A percentile compares a stretch with the other conserved stretches of the same genome.
Conservation (phyloP, 2,329 filamentous ascomycete genomes). For the Furcasterigmium furcatum region DNA sequence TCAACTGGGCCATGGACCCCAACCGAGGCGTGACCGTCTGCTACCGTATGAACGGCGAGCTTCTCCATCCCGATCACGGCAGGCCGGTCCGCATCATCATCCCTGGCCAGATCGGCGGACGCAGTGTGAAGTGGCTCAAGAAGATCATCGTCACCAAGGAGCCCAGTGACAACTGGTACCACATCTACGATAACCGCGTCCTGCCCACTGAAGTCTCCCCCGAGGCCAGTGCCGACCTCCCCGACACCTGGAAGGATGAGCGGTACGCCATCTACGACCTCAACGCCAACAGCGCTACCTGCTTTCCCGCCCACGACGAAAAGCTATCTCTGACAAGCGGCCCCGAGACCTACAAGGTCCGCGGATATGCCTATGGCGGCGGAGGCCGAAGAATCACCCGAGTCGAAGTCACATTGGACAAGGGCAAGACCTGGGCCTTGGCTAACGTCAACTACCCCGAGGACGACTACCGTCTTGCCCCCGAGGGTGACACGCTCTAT, state of each 20-base stretch:
- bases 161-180: slow-evolving; percentile 92
- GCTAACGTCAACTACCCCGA: slow-evolving; percentile 80
- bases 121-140: slow-evolving; percentile 92
- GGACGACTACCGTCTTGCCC: slow-evolving; percentile 69
- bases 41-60: slow-evolving; percentile 86
- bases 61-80: slow-evolving; percentile 78
- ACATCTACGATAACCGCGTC: slow-evolving; percentile 90
- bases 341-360: slow-evolving; percentile 54
- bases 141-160: slow-evolving; percentile 72
- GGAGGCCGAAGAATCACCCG: slow-evolving; percentile 81
- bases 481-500: slow-evolving; percentile 61
- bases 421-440: slow-evolving; percentile 75
- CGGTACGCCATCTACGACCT: slow-evolving; percentile 91
- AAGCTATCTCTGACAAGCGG: slow-evolving; percentile 43
- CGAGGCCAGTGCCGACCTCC: slow-evolving; percentile 71
- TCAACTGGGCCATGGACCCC: slow-evolving; percentile 83
- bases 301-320: slow-evolving; percentile 77
- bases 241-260: slow-evolving; percentile 82
- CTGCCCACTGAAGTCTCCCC: slow-evolving; percentile 83
- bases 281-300: slow-evolving; percentile 80
- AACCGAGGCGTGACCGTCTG: slow-evolving; percentile 84
- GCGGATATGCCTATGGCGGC: slow-evolving; percentile 85
- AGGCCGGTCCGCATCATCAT: slow-evolving; percentile 80
- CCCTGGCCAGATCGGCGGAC: slow-evolving; percentile 86
- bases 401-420: slow-evolving; percentile 80